Percentiles rank a stretch among this genome's conserved stretches.
Evolutionary conservation across 2,329 filamentous ascomycete species (phyloP).

Genomic region (Nemania diffusa): DNA sequence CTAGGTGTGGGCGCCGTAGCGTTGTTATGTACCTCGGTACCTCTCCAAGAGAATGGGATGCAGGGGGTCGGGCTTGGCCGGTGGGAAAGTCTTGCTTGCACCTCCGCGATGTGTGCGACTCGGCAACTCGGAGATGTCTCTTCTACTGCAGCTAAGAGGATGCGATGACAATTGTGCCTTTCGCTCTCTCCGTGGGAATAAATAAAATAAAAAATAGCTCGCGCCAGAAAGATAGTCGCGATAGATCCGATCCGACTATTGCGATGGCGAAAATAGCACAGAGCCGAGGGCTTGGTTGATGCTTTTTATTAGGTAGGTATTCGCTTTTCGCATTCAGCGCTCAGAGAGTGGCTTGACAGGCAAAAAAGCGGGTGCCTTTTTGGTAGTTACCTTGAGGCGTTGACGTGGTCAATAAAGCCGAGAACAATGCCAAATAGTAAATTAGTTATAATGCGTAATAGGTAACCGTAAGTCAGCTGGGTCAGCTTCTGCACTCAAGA

Average conservation of each 20-base stretch:
- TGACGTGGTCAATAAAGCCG: conserved; percentile 43
- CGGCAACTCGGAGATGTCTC: conserved; percentile 29
- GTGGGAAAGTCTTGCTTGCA: conserved; percentile 19
- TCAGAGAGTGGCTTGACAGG: conserved; percentile 39
- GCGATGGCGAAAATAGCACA: conserved; percentile 25
- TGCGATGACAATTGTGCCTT: conserved; percentile 23
- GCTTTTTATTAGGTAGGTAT: conserved; percentile 20
- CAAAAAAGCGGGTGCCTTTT: conserved; percentile 33
- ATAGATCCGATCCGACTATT: conserved; percentile 14
- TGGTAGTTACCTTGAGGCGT: conserved; percentile 35
- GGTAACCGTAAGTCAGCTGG: conserved; percentile 39
- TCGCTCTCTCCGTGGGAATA: conserved; percentile 33
- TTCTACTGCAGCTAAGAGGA: conserved; percentile 15
- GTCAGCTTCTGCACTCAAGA: conserved; percentile 28
- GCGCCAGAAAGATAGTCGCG: conserved; percentile 11
- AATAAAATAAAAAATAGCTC: conserved; percentile 5
- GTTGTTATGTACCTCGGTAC: conserved; percentile 26
- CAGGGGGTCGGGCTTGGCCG: conserved; percentile 34
- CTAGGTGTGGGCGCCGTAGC: conserved; percentile 19
- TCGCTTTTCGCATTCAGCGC: conserved; percentile 33
- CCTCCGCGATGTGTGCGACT: conserved; percentile 15
- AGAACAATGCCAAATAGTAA: conserved; percentile 31
- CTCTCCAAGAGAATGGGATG: conserved; percentile 28
- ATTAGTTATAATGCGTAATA: conserved; percentile 24
- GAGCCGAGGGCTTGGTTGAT: conserved; percentile 26